Percentiles rank a stretch among this genome's conserved stretches.
These are phyloP conservation scores for Annulohypoxylon nitens DNA, from an alignment of 495 filamentous ascomycete genomes.

Conservation along the genomic window DNA sequence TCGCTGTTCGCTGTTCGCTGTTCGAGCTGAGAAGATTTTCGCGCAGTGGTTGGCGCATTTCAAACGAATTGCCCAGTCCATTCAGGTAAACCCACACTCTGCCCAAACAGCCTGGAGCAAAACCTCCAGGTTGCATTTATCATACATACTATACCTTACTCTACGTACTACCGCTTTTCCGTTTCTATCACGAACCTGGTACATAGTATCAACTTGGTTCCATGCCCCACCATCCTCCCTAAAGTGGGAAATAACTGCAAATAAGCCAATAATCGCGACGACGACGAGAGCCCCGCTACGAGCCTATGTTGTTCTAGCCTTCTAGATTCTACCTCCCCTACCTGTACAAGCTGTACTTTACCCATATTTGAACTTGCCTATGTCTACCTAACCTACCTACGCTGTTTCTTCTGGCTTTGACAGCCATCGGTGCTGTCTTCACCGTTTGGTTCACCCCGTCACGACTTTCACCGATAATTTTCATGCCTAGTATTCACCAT, in stretches of 20 bases:
- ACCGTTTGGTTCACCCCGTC: slow-evolving; percentile 17
- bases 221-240: slow-evolving; percentile 41
- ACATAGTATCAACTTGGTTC: slow-evolving; percentile 35
- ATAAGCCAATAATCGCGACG: slow-evolving; percentile 40
- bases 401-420: slow-evolving; percentile 24
- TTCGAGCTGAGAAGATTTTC: slow-evolving; percentile 5
- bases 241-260: slow-evolving; percentile 28
- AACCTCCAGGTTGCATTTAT: slow-evolving; percentile 48
- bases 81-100: slow-evolving; percentile 37
- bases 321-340: slow-evolving; percentile 40
- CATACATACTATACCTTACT: background rate
- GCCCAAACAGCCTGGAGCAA: slow-evolving; percentile 43
- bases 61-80: slow-evolving; percentile 22
- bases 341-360: slow-evolving; percentile 7
- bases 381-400: slow-evolving; percentile 45
- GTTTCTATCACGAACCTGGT: slow-evolving; percentile 34
- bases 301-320: slow-evolving; percentile 44
- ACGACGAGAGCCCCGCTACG: slow-evolving; percentile 43
- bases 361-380: slow-evolving; percentile 44
- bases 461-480: slow-evolving; percentile 12
- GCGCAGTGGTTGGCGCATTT: slow-evolving; percentile 13
- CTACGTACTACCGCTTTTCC: slow-evolving; percentile 1
- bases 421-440: slow-evolving; percentile 17
- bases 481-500: background rate
- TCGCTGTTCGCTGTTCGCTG: background rate